A percentile compares a stretch with the other conserved stretches of the same genome.
phyloP scores from a whole-genome alignment of 306 rosid genomes.

The Corylus americana region DNA sequence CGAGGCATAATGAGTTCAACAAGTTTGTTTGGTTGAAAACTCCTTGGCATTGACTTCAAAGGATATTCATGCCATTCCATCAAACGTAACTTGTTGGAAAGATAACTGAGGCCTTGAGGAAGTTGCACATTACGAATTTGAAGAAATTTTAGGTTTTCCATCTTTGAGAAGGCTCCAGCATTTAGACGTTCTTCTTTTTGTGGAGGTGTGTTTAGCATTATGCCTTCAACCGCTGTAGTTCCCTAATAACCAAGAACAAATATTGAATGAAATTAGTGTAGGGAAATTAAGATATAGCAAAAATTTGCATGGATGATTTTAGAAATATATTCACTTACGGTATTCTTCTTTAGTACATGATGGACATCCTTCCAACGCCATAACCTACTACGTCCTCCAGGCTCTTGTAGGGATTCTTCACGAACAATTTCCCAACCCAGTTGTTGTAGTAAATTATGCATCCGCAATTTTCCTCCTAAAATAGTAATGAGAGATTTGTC shows the following conservation, averaged over 20 bases:
- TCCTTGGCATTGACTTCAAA: slow-evolving; percentile 7
- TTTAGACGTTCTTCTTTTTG: background rate
- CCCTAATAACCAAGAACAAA: slow-evolving; percentile 12
- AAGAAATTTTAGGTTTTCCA: slow-evolving; percentile 24
- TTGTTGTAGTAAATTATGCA: slow-evolving; percentile 28
- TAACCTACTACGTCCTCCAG: slow-evolving; percentile 14
- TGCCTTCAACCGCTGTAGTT: background rate
- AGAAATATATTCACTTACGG: background rate
- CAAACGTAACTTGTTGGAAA: slow-evolving; percentile 28
- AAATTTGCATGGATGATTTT: no score
- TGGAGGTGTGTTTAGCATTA: slow-evolving; percentile 12
- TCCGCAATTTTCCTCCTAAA: background rate
- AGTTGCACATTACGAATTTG: slow-evolving; percentile 22
- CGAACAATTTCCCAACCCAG: slow-evolving; percentile 17
- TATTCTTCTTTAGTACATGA: slow-evolving; percentile 15
- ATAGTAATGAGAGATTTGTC: slow-evolving; percentile 23
- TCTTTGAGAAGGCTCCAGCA: slow-evolving; percentile 21
- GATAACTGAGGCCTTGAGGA: background rate
- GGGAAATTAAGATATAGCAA: no score
- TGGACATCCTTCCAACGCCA: slow-evolving; percentile 13
- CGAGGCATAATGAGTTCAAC: slow-evolving; percentile 27
- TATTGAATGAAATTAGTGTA: background rate
- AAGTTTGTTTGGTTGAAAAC: slow-evolving; percentile 13
- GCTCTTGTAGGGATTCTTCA: slow-evolving; percentile 18
- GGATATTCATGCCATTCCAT: slow-evolving; percentile 25